Percentiles rank a stretch among this genome's conserved stretches.
Evolutionary conservation across 2,329 filamentous ascomycete genomes (phyloP).

Genomic region (Zasmidium citrigriseum): DNA sequence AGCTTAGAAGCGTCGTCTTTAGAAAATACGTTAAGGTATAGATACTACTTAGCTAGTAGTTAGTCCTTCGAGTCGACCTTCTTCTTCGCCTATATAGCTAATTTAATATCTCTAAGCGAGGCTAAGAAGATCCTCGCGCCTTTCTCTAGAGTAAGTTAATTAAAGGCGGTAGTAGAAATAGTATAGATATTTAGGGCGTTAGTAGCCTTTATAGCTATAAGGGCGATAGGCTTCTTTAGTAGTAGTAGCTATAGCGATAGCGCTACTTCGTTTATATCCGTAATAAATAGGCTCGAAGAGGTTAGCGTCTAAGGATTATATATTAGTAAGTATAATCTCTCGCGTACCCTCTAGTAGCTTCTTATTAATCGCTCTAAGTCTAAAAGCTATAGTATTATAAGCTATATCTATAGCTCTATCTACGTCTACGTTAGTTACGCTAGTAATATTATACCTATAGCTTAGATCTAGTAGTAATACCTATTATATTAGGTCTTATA

Average conservation of each 20-base stretch:
- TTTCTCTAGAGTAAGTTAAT: neutral
- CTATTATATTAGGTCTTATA: neutral
- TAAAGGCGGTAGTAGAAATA: neutral
- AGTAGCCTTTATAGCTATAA: neutral
- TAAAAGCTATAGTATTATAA: neutral
- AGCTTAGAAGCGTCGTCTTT: neutral
- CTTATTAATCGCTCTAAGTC: neutral
- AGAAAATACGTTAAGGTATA: neutral
- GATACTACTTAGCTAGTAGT: neutral
- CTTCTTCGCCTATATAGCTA: neutral
- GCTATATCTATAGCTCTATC: neutral
- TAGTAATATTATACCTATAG: neutral
- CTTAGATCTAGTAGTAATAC: neutral
- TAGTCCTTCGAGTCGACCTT: neutral
- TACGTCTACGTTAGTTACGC: neutral
- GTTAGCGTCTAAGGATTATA: neutral
- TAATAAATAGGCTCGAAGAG: neutral
- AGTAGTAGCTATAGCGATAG: neutral
- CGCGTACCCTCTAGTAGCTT: neutral
- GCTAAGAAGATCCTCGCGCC: neutral
- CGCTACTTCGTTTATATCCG: neutral
- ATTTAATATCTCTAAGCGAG: neutral
- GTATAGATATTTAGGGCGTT: neutral
- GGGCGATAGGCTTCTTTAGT: neutral
- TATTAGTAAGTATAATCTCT: neutral